These are phyloP conservation scores for Lachnellula hyalina DNA, from an alignment of 2,329 filamentous ascomycete species.

Conservation along the genomic window DNA sequence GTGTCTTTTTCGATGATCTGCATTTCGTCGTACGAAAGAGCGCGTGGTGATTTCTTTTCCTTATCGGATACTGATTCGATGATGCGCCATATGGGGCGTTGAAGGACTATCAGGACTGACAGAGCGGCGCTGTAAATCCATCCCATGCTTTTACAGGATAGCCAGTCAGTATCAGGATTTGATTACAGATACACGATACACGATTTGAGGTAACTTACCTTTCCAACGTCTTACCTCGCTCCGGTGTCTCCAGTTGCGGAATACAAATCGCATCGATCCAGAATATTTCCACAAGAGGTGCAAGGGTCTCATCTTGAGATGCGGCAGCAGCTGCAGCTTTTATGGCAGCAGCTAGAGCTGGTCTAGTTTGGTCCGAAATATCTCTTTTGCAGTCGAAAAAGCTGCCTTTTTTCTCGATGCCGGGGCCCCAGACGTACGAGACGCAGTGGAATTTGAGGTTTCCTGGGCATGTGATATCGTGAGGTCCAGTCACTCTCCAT, in stretches of 20 bases:
- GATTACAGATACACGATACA: too few species aligned
- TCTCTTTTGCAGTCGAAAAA: slow-evolving; percentile 16
- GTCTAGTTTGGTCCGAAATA: slow-evolving; percentile 15
- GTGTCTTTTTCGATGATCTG: neutral
- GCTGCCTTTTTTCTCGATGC: slow-evolving; percentile 7
- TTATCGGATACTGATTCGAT: too few species aligned
- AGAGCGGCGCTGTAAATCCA: too few species aligned
- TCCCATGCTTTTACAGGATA: too few species aligned
- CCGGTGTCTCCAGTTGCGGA: slow-evolving; percentile 8
- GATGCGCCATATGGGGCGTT: too few species aligned
- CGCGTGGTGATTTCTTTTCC: too few species aligned
- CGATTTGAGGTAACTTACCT: neutral
- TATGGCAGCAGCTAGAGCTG: slow-evolving; percentile 13
- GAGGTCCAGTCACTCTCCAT: slow-evolving; percentile 13
- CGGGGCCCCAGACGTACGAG: slow-evolving; percentile 17
- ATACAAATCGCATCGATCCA: slow-evolving; percentile 20
- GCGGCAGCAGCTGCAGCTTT: slow-evolving; percentile 5
- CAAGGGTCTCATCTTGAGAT: neutral
- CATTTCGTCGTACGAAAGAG: neutral
- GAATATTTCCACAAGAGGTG: slow-evolving; percentile 8
- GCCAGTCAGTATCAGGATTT: too few species aligned
- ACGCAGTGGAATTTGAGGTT: slow-evolving; percentile 14
- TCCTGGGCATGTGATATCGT: neutral
- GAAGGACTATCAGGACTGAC: too few species aligned
- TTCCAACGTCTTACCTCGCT: slow-evolving; percentile 13